Percentiles rank a stretch among this genome's conserved stretches.
Evolutionary conservation across 805 yeast genomes (phyloP).

Genomic region (Candida silvatica): DNA sequence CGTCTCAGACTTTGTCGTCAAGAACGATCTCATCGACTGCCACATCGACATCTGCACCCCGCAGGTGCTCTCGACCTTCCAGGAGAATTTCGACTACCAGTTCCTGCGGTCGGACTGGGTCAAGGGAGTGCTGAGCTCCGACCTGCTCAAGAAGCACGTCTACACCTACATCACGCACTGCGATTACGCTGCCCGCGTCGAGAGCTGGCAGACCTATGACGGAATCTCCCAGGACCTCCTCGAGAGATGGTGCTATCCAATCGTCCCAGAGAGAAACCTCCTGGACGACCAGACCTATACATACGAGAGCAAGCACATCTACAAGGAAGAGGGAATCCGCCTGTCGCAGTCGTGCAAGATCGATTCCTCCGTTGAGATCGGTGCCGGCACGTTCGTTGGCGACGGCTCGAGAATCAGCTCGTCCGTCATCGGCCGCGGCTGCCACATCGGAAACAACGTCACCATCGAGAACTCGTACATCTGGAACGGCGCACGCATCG

Average conservation of each 20-base stretch:
- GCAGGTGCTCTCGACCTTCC: conserved; percentile 90
- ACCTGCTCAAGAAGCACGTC: conserved; percentile 81
- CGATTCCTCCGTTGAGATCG: conserved; percentile 75
- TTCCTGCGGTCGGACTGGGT: conserved; percentile 79
- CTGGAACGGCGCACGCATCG: conserved; percentile 77
- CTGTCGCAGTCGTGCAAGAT: conserved; percentile 90
- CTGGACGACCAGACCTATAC: conserved; percentile 63
- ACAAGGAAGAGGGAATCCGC: conserved; percentile 82
- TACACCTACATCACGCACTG: conserved; percentile 78
- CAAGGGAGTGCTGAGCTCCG: conserved; percentile 84
- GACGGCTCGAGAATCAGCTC: conserved; percentile 58
- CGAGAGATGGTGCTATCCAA: conserved; percentile 89
- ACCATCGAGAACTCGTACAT: conserved; percentile 66
- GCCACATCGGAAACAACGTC: conserved; percentile 76
- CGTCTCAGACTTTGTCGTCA: conserved; percentile 66
- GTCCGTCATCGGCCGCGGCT: conserved; percentile 79
- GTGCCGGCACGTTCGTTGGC: conserved; percentile 68
- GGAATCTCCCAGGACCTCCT: conserved; percentile 85
- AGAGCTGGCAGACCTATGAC: conserved; percentile 88
- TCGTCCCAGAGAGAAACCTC: conserved; percentile 80
- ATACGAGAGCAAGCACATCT: conserved; percentile 78
- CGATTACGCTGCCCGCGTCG: conserved; percentile 91
- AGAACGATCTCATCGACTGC: conserved; percentile 94
- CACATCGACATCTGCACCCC: conserved; percentile 94
- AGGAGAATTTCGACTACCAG: conserved; percentile 94